Evolutionary conservation across 306 rosid species (phyloP).

Genomic region (Ormosia emarginata): DNA sequence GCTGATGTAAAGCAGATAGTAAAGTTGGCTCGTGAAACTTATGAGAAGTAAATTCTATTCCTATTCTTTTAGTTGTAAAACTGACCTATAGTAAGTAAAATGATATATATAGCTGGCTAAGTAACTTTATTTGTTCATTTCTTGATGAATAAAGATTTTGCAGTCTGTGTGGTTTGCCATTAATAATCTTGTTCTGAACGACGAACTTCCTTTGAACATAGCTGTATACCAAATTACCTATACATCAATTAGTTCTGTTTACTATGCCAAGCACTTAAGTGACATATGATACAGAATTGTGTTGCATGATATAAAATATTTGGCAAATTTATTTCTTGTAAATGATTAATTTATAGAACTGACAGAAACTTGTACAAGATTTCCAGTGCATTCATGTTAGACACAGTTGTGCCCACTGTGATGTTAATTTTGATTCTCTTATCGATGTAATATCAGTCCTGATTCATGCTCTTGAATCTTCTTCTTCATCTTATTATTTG

Average conservation of each 20-base stretch:
- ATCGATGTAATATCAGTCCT: neutral
- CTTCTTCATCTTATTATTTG: slow-evolving; percentile 8
- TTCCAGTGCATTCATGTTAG: slow-evolving; percentile 17
- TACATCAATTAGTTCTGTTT: neutral
- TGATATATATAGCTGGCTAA: neutral
- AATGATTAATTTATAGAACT: neutral
- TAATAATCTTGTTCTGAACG: neutral
- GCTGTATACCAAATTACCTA: neutral
- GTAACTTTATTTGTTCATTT: neutral
- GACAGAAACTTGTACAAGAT: neutral
- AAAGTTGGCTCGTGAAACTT: slow-evolving; percentile 68
- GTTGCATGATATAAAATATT: neutral
- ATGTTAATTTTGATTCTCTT: neutral
- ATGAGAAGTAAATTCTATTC: slow-evolving; percentile 62
- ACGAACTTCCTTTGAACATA: neutral
- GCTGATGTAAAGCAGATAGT: slow-evolving; percentile 78
- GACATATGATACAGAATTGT: neutral
- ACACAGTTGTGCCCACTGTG: neutral
- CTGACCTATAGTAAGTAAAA: neutral
- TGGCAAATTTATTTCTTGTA: neutral
- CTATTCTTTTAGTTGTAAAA: slow-evolving; percentile 10
- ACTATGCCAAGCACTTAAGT: neutral
- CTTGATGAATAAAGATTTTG: slow-evolving; percentile 5
- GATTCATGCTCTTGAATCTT: neutral
- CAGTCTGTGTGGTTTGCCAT: slow-evolving; percentile 1